Percentiles rank a stretch among this genome's conserved stretches.
phyloP scores from a whole-genome alignment of 2,329 filamentous ascomycete species.

The Diaporthe helianthi region DNA sequence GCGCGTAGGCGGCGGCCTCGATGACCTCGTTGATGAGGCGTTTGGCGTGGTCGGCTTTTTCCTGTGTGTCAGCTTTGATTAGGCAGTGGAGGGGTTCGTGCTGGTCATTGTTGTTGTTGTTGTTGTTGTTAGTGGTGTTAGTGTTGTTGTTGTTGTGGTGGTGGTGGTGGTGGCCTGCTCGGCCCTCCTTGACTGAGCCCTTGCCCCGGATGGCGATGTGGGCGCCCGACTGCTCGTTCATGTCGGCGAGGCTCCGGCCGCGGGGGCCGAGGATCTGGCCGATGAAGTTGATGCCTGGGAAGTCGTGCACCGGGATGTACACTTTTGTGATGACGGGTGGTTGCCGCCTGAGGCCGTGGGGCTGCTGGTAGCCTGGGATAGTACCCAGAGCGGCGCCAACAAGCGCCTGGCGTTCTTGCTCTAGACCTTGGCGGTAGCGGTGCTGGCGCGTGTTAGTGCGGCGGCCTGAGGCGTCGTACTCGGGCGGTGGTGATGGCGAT shows the following conservation, averaged over 20 bases:
- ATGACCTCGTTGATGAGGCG: conserved; percentile 79
- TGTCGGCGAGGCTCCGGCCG: conserved; percentile 82
- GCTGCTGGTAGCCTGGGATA: conserved; percentile 80
- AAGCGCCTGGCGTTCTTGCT: conserved; percentile 80
- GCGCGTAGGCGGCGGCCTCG: conserved; percentile 78
- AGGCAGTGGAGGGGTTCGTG: conserved; percentile 81
- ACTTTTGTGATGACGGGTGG: conserved; percentile 81
- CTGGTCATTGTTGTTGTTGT: conserved; percentile 60
- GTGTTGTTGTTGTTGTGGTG: conserved; percentile 52
- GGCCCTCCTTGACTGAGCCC: conserved; percentile 84
- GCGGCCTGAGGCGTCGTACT: conserved; percentile 81
- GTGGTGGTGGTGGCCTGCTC: conserved; percentile 42
- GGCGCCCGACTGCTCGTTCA: conserved; percentile 77
- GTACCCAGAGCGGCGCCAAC: conserved; percentile 80
- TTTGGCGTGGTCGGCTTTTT: conserved; percentile 79
- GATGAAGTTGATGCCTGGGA: conserved; percentile 89
- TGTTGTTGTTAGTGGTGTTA: conserved; percentile 64
- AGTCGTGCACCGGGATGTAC: conserved; percentile 84
- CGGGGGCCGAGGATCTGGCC: conserved; percentile 84
- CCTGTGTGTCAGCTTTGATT: conserved; percentile 82
- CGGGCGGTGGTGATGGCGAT: conserved; percentile 76
- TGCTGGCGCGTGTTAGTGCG: conserved; percentile 83
- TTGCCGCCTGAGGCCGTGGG: conserved; percentile 56
- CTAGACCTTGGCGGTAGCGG: conserved; percentile 77
- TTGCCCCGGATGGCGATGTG: conserved; percentile 85